phyloP scores from a whole-genome alignment of 805 yeast genomes.

The Candida awuae region DNA sequence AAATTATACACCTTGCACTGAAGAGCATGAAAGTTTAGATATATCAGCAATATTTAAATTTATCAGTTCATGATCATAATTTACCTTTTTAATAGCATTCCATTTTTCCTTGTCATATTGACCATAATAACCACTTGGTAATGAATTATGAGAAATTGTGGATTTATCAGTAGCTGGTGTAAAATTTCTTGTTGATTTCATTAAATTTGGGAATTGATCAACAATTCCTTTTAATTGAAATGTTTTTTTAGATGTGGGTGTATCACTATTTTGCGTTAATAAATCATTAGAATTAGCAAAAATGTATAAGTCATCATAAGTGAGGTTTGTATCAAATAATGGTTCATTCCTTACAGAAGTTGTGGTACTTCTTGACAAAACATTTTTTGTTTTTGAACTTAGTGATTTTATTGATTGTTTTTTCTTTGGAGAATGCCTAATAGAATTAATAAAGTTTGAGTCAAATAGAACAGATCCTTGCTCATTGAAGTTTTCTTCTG shows the following conservation, averaged over 20 bases:
- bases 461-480: slow-evolving; percentile 12
- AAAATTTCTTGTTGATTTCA: slow-evolving; percentile 11
- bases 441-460: slow-evolving; percentile 21
- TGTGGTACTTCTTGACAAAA: no score
- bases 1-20: no score
- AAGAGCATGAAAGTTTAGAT: background rate
- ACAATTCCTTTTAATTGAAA: background rate
- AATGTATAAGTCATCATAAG: no score
- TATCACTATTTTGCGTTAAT: no score
- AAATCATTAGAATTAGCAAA: no score
- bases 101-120: slow-evolving; percentile 62
- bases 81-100: slow-evolving; percentile 38
- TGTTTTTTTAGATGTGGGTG: background rate
- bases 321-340: no score
- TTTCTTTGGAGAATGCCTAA: slow-evolving; percentile 24
- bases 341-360: no score
- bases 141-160: slow-evolving; percentile 28
- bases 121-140: slow-evolving; percentile 53
- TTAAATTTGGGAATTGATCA: background rate
- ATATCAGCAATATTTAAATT: no score
- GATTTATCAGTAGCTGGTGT: slow-evolving; percentile 18
- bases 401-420: slow-evolving; percentile 6
- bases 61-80: background rate
- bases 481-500: background rate
- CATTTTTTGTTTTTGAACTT: slow-evolving; percentile 1